Evolutionary conservation across 1,284 basidiomycete species (phyloP), one percentile per base, ranked within the genome.

Genomic region (Singerocomus rubriflavus): DNA sequence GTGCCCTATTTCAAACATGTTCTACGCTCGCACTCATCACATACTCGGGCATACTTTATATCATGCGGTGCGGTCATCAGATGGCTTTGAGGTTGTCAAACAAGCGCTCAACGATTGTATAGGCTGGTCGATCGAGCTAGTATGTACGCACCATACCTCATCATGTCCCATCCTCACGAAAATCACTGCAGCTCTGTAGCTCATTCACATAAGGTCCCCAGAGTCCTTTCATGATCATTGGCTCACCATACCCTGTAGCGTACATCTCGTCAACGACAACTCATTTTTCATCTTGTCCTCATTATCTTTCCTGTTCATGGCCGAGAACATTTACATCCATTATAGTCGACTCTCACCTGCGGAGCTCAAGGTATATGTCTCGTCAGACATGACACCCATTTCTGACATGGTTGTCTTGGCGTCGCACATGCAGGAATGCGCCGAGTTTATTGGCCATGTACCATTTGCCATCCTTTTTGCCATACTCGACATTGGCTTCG

Each of bases 181-280:
- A 16, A 50, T 40, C 31, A 11, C n/a, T n/a, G n/a, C 17, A 67
- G 64, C 60, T 62, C 25, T 63, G 56, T 8, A 67, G 48, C 21
- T 64, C 52, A 17, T 52, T 64, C 39, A 39, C 57, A 63, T 64
- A n/a, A n/a, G n/a, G n/a, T n/a, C n/a, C n/a, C n/a, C n/a, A n/a
- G n/a, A n/a, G n/a, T n/a, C n/a, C n/a, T n/a, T n/a, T n/a, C n/a
- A n/a, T n/a, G n/a, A n/a, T n/a, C n/a, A n/a, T n/a, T n/a, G n/a
- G 29, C 47, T 57, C 9, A 66, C 5, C 8, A 8, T 40, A 17
- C 7, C 4, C 21, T 17, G 13, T 30, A 67, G 64, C 21, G 60
- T 64, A 27, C 54, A 60, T 55, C 69, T 56, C 33, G 63, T 2
- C 34, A 54, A 36, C 1, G 42, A 46, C 4, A 32, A 39, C 16